Base-by-base conservation (phyloP, 257 asterid genomes). In the Agastache rugosa region DNA sequence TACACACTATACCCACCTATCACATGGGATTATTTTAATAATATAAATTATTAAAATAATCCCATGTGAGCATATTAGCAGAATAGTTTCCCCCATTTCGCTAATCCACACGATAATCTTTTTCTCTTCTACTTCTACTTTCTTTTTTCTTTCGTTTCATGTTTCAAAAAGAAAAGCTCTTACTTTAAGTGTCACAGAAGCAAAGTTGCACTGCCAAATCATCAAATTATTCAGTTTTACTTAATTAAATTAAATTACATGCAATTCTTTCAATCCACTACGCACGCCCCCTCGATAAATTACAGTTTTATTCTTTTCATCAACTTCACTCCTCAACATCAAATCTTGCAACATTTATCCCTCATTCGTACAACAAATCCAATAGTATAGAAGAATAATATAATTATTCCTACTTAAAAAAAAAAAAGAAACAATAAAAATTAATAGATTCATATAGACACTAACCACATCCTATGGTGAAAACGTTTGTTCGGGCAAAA, bases 151-250 rank as follows among this genome's bases (percentile, higher is more conserved):
- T 25, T 55, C 8, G 22, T 53, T 45, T 27, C 48, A 69, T 62
- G 58, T 63, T 68, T 31, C 75, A 71, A 67, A 80, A 80, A 34
- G 69, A 42, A 51, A 53, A 37, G 65, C 63, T 72, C 54, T 48
- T 47, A 68, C 82, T 81, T 81, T 77, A 73, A 77, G 77, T 81
- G 68, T 68, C n/a, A 77, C 72, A 77, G 71, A 81, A 77, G 79
- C 65, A 77, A 81, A 77, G 71, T 11, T 45, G 58, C 50, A 59
- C 68, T 25, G 10, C 55, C 42, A 58, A 70, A 70, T 59, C 44
- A 42, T 44, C 25, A 65, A 34, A 56, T 67, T 45, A 50, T 48
- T 56, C 42, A n/a, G 17, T 31, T 35, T 75, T 66, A 56, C 64
- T 29, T 59, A 71, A 51, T 67, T 53, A 72, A 34, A 62, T 60